These are phyloP conservation scores for Crithidia thermophila DNA, from an alignment of 208 protist genomes.

Conservation along the genomic window DNA sequence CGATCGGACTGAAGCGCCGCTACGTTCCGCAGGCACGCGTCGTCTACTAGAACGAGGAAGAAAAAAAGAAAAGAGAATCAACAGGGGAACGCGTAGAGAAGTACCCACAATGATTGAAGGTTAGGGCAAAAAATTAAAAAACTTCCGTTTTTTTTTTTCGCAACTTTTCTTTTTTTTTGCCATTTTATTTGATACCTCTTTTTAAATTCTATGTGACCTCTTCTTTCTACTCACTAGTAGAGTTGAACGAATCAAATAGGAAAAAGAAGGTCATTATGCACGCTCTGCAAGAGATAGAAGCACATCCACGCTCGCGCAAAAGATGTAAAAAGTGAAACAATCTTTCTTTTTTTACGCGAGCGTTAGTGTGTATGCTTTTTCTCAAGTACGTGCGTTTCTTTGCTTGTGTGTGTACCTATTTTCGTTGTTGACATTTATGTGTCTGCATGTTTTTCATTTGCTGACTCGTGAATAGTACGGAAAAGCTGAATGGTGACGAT, in stretches of 20 bases:
- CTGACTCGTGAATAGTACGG: neutral
- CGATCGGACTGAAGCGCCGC: conserved; percentile 3
- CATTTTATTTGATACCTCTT: neutral
- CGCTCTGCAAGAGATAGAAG: neutral
- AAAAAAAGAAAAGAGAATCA: no score
- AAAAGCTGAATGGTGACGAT: no score
- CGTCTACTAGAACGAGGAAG: no score
- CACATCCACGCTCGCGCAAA: neutral
- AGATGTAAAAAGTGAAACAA: neutral
- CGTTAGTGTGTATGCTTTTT: conserved; percentile 8
- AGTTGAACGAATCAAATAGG: no score
- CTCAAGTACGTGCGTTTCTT: no score
- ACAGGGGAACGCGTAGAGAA: neutral
- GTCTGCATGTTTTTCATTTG: neutral
- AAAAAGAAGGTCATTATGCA: neutral
- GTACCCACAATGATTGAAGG: no score
- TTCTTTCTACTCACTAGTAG: no score
- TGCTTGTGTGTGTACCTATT: neutral
- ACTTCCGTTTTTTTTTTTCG: neutral
- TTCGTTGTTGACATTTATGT: neutral
- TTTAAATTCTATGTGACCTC: no score
- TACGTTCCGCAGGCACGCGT: conserved; percentile 8
- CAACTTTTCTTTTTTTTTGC: neutral
- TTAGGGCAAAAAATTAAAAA: no score
- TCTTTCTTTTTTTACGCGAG: neutral